phyloP scores from a whole-genome alignment of 768 basidiomycete species.

The Gymnopilus dilepis region DNA sequence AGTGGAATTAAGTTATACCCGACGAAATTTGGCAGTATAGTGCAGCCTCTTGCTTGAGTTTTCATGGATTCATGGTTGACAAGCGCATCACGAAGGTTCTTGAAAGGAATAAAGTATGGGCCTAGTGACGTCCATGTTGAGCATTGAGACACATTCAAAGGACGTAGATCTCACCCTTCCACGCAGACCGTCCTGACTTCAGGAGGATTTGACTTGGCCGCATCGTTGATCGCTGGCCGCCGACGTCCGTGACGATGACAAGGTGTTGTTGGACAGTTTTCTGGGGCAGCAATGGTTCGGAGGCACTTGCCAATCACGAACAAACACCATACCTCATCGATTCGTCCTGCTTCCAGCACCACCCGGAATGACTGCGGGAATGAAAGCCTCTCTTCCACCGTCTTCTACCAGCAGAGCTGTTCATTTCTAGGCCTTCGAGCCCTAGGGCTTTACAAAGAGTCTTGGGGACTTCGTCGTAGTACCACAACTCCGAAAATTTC shows the following conservation, averaged over 20 bases:
- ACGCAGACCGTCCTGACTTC: slow-evolving; percentile 76
- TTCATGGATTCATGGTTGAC: slow-evolving; percentile 84
- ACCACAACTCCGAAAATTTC: neutral
- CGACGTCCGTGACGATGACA: slow-evolving; percentile 18
- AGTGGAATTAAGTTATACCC: slow-evolving; percentile 60
- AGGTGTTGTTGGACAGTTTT: slow-evolving; percentile 13
- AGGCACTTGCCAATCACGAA: slow-evolving; percentile 7
- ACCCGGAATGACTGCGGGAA: slow-evolving; percentile 1
- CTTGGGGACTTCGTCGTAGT: no score
- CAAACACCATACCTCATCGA: slow-evolving; percentile 14
- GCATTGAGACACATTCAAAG: neutral
- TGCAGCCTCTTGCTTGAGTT: slow-evolving; percentile 88
- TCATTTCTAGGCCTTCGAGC: neutral
- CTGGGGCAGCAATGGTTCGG: slow-evolving; percentile 8
- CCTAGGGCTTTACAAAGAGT: no score
- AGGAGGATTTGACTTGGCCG: slow-evolving; percentile 62
- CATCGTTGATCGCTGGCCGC: slow-evolving; percentile 44
- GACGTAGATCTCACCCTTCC: slow-evolving; percentile 64
- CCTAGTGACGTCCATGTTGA: slow-evolving; percentile 50
- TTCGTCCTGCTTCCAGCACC: neutral
- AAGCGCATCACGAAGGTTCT: slow-evolving; percentile 81
- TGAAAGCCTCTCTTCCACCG: neutral
- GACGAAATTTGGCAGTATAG: slow-evolving; percentile 94
- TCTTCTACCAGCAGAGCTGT: neutral
- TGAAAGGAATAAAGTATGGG: slow-evolving; percentile 94